A percentile compares a stretch with the other conserved stretches of the same genome.
Conservation (phyloP, 192 early-diverging fungal species). For the Funneliformis geosporum region DNA sequence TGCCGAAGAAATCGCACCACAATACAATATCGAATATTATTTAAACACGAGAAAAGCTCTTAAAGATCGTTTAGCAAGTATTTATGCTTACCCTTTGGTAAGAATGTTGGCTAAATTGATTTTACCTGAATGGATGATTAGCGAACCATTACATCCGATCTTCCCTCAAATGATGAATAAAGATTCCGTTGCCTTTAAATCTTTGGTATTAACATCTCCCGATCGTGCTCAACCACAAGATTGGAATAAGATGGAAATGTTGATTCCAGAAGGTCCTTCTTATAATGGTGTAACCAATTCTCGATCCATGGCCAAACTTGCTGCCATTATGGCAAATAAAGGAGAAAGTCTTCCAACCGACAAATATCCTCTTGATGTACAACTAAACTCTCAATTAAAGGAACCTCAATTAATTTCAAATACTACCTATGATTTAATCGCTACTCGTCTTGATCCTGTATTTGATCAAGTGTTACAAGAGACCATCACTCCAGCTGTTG, state of each 20-base stretch:
- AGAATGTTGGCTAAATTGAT: conserved; percentile 52
- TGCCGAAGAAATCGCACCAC: conserved; percentile 55
- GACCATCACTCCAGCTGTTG: conserved; percentile 36
- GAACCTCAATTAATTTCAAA: conserved; percentile 31
- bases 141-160: conserved; percentile 35
- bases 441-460: conserved; percentile 27
- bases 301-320: conserved; percentile 57
- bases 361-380: conserved; percentile 25
- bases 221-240: conserved; percentile 39
- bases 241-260: conserved; percentile 43
- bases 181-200: conserved; percentile 37
- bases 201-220: conserved; percentile 33
- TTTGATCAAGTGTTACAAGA: conserved; percentile 34
- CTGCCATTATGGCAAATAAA: conserved; percentile 63
- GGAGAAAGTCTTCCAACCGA: conserved; percentile 40
- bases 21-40: conserved; percentile 61
- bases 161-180: conserved; percentile 35
- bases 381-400: background rate
- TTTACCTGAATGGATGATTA: conserved; percentile 41
- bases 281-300: conserved; percentile 61
- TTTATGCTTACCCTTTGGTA: conserved; percentile 50
- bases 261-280: conserved; percentile 45
- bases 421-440: conserved; percentile 36
- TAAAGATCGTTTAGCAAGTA: conserved; percentile 47
- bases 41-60: conserved; percentile 34